These are phyloP conservation scores for Diplodia scrobiculata DNA, from an alignment of 2,329 filamentous ascomycete genomes.

Conservation along the genomic window DNA sequence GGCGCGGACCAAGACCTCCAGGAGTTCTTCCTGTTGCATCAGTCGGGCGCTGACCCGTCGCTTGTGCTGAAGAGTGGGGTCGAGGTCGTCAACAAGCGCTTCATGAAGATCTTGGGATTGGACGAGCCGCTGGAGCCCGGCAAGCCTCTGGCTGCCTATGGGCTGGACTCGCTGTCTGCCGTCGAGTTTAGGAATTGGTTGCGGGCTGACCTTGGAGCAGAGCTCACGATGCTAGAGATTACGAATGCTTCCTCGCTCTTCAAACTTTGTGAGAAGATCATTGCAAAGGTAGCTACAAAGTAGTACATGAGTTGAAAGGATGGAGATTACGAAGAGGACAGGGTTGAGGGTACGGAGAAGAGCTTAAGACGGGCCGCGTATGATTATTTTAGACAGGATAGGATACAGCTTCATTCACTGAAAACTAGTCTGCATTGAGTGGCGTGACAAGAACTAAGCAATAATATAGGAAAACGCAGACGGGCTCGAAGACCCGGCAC, in stretches of 20 bases:
- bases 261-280: constrained; percentile 31
- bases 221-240: constrained; percentile 37
- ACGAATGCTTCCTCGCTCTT: constrained; percentile 31
- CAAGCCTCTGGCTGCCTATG: constrained; percentile 34
- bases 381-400: too few relatives aligned
- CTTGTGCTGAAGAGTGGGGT: constrained; percentile 14
- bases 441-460: too few relatives aligned
- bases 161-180: constrained; percentile 41
- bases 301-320: background rate
- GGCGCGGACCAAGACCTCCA: background rate
- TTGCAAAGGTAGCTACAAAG: constrained; percentile 2
- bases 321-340: too few relatives aligned
- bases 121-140: constrained; percentile 30
- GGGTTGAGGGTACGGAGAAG: too few relatives aligned
- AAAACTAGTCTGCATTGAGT: too few relatives aligned
- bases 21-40: constrained; percentile 19
- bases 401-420: too few relatives aligned
- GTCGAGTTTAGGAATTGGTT: constrained; percentile 49
- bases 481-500: too few relatives aligned
- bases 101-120: constrained; percentile 24
- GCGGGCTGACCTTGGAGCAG: constrained; percentile 39
- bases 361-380: too few relatives aligned
- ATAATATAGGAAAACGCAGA: too few relatives aligned
- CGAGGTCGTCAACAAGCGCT: constrained; percentile 28
- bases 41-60: background rate